Evolutionary conservation across 768 basidiomycete species (phyloP), one percentile per base, ranked within the genome.

Genomic region (Tylopilus felleus): DNA sequence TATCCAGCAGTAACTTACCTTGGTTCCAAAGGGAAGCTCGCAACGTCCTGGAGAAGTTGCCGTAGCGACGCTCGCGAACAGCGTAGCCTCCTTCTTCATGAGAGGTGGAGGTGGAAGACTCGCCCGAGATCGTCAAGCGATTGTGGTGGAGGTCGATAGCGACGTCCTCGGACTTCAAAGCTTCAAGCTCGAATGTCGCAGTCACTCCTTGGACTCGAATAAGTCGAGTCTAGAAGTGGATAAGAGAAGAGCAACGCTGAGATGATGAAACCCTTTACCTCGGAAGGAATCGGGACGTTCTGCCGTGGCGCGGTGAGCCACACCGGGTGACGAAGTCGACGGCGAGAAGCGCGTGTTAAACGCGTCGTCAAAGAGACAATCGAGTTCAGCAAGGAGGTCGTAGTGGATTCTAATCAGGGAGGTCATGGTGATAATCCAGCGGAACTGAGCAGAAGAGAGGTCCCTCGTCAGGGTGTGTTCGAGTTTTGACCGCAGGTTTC

Each of bases 131-230:
- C 5, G 67, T 77, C 51, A 82, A 66, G 27, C 72, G 72, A 47
- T 73, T 69, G 49, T 77, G 73, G 47, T 74, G 70, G 63, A 62
- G 19, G 36, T 79, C 75, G 45, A 83, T 74, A 31, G 66, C 65
- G 48, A 83, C 73, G 36, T 78, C 72, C 48, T 77, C 75, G 57
- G 77, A 77, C 55, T 73, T 76, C 49, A 82, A 60, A 27, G 7
- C 8, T 81, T 77, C 80, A 6, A 81, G 65, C 61, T 81, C 81
- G 58, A 83, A 79, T 4, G 74, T 75, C 17, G 78, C 80, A 1
- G 77, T 80, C 31, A 81, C 73, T 72, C 70, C 4, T 70, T 59
- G 47, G 74, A 70, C 61, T 80, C 77, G 47, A 77, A 70, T 1
- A 82, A 47, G 56, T 81, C 77, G 66, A 83, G 65, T 27, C 75